Evolutionary conservation across 768 basidiomycete species (phyloP), one percentile per base, ranked within the genome.

Genomic region (Tylopilus plumbeoviolaceoides): DNA sequence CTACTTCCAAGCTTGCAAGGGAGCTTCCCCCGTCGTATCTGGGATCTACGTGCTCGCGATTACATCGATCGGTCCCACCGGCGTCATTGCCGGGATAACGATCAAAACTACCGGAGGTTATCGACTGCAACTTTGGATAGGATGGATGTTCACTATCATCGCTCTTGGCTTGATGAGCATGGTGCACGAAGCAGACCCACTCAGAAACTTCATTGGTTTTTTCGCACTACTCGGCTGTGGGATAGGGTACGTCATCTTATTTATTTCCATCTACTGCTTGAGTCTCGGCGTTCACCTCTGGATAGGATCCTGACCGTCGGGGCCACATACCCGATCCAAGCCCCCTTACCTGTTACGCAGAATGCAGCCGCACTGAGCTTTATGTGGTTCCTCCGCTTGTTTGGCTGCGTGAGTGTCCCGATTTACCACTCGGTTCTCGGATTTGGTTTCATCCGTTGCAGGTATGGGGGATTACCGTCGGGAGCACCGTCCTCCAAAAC

Each of bases 81-180:
- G 69, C 0, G 63, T 75, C 14, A 4, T 72, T 33, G 54, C 56
- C 4, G 74, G 75, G 18, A 44, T 67, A 21, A 58, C 59, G 2
- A 61, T 77, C 0, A 55, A 62, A 3, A 48, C 43, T 6, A 62
- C 60, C 2, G 58, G 65, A 4, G 47, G 57, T 47, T 78, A 77
- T 57, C 62, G 65, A 1, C 60, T 60, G 4, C 70, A 70, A 33
- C 36, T 23, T 3, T 51, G 50, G 35, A 28, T 21, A 21, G 42
- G 30, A 2, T 44, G 43, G 50, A 15, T 36, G 3, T 14, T 72
- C 17, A 18, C 63, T 9, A 54, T 73, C 6, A 35, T 76, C 7
- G 73, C 72, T 2, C 35, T 69, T 27, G 75, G 75, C 4, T 56
- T 75, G 5, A 58, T 77, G 27, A 63, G 63, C 31, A 62, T 66